These are phyloP conservation scores for Strigomonas culicis DNA, from an alignment of 208 protist genomes.

Conservation along the genomic window DNA sequence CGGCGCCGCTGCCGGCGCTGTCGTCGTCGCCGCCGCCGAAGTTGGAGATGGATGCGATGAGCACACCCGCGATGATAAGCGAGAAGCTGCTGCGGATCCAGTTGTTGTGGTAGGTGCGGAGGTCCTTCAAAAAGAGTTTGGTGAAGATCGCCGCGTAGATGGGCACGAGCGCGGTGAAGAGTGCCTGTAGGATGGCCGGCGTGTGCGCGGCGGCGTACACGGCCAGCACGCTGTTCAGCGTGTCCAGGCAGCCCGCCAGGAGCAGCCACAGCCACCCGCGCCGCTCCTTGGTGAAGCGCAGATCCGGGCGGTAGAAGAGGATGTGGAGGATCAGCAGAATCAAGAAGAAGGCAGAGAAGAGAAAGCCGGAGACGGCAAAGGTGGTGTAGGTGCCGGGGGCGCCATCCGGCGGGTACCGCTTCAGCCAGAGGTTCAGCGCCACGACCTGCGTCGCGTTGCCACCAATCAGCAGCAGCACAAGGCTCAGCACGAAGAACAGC, in stretches of 20 bases:
- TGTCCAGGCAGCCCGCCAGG: constrained; percentile 32
- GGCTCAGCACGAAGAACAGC: constrained; percentile 33
- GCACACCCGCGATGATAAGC: constrained; percentile 37
- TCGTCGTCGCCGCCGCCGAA: constrained; percentile 7
- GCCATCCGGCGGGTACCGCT: constrained; percentile 33
- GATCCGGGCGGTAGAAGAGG: constrained; percentile 34
- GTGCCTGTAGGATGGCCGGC: constrained; percentile 57
- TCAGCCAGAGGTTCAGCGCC: constrained; percentile 79
- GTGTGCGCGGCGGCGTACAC: constrained; percentile 61
- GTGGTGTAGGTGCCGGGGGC: constrained; percentile 77
- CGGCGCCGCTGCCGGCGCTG: not conserved
- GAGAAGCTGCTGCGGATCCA: constrained; percentile 33
- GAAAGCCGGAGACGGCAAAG: constrained; percentile 52
- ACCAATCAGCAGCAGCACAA: constrained; percentile 51
- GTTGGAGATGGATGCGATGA: constrained; percentile 33
- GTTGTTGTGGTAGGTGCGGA: constrained; percentile 31
- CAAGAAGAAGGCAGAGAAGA: constrained; percentile 70
- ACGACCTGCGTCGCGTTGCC: constrained; percentile 79
- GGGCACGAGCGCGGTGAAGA: constrained; percentile 44
- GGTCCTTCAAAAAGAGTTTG: constrained; percentile 49
- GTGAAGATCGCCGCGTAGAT: constrained; percentile 43
- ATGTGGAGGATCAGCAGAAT: constrained; percentile 45
- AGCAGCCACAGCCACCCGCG: constrained; percentile 32
- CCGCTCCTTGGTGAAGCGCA: constrained; percentile 35
- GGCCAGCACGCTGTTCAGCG: constrained; percentile 43